phyloP scores from a whole-genome alignment of 2,329 filamentous ascomycete species.

The Ilyonectria destructans region DNA sequence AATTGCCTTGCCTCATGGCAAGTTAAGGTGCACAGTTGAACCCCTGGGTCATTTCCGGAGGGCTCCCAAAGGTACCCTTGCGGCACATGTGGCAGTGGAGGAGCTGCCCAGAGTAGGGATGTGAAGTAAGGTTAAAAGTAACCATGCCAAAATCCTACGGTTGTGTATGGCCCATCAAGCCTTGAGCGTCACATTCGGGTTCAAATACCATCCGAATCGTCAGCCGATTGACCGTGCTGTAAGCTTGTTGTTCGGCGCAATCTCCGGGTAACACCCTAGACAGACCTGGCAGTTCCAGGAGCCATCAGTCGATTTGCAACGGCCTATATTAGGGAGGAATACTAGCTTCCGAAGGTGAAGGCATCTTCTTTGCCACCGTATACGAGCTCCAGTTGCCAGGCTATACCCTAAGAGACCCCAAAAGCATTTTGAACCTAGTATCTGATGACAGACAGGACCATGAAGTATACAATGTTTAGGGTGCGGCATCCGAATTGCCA shows the following conservation, averaged over 20 bases:
- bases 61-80: neutral
- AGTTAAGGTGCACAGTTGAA: neutral
- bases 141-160: neutral
- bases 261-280: neutral
- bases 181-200: neutral
- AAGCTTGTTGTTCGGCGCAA: neutral
- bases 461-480: neutral
- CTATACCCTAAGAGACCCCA: neutral
- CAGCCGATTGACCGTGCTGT: neutral
- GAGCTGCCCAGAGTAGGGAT: neutral
- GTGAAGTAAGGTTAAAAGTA: conserved; percentile 7
- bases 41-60: conserved; percentile 23
- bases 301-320: neutral
- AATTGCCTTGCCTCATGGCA: neutral
- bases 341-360: neutral
- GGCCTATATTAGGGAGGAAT: neutral
- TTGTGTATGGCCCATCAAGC: neutral
- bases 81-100: neutral
- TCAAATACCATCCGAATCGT: neutral
- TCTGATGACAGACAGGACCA: neutral
- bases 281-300: neutral
- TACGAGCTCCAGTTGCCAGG: neutral
- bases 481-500: neutral
- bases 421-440: neutral
- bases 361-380: neutral